phyloP scores from a whole-genome alignment of 2,329 filamentous ascomycete species.

The Aspergillus fructus region DNA sequence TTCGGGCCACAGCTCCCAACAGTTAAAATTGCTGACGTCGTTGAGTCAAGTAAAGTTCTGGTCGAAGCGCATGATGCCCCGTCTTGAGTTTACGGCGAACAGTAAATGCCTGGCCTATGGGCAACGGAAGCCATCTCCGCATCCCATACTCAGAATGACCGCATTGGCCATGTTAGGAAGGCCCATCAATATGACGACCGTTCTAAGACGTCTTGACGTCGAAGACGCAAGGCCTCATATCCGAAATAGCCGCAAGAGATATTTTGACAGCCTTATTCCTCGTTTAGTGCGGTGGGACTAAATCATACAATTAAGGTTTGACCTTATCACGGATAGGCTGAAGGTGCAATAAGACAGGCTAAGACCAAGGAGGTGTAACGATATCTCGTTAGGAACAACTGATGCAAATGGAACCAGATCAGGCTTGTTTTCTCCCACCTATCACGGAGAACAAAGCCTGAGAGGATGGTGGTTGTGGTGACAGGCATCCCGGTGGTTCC shows the following conservation, averaged over 20 bases:
- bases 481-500: slow-evolving; percentile 2
- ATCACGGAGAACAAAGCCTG: background rate
- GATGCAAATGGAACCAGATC: background rate
- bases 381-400: background rate
- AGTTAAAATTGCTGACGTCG: slow-evolving; percentile 33
- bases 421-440: background rate
- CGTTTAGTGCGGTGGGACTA: background rate
- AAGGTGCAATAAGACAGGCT: background rate
- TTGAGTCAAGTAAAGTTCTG: slow-evolving; percentile 24
- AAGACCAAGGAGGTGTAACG: background rate
- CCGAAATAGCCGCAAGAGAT: background rate
- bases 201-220: slow-evolving; percentile 23
- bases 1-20: background rate
- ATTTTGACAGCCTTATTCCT: background rate
- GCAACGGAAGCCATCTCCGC: background rate
- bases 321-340: background rate
- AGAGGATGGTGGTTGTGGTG: background rate
- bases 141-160: background rate
- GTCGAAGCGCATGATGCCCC: slow-evolving; percentile 3
- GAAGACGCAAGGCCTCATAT: slow-evolving; percentile 11
- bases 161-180: background rate
- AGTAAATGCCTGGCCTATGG: background rate
- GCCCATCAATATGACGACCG: background rate
- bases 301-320: background rate
- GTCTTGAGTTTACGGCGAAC: background rate